Base-by-base conservation (phyloP, 2,329 filamentous ascomycete genomes). In the Celoporthe dispersa region DNA sequence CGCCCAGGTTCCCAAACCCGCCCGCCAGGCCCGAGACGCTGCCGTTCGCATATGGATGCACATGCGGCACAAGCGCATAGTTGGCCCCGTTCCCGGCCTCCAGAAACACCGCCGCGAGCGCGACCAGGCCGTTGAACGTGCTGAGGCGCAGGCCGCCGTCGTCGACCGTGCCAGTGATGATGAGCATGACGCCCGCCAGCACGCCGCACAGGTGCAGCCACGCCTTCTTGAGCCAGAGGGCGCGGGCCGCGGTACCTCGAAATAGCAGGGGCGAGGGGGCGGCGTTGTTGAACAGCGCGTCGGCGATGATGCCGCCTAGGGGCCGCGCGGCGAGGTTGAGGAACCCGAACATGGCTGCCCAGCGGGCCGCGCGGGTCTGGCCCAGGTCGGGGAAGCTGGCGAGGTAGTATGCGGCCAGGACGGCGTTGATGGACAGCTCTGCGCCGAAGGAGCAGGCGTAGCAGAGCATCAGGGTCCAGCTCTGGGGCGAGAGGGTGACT, bases 21-120 rank as follows among this genome's bases (percentile, higher is more conserved):
- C 94, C 94, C 0, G 93, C 91, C 48, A 92, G 83, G 16, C 94
- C 94, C 0, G 91, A 92, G 8, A 97, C 86, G 68, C 87, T 78
- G 19, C 93, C 94, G 79, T 97, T 97, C 71, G 93, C 92, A 71
- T 86, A 87, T 0, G 93, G 93, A 79, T 94, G 92, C 1, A 97
- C 91, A 77, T 97, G 94, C 3, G 94, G 94, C 33, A 97, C 91
- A 7, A 97, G 86, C 0, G 93, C 89, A 80, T 96, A 97, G 81
- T 93, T 96, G 55, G 93, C 90, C 0, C 94, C 94, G 77, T 97
- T 97, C 57, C 90, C 90, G 1, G 92, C 93, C 79, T 97, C 93
- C 59, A 94, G 81, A 82, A 97, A 97, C 78, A 97, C 86, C 0
- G 92, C 93, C 82, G 94, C 86, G 12, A 93, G 86, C 1, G 91